These are phyloP conservation scores for Aspergillus ibericus DNA, from an alignment of 2,329 filamentous ascomycete species.

Conservation along the genomic window DNA sequence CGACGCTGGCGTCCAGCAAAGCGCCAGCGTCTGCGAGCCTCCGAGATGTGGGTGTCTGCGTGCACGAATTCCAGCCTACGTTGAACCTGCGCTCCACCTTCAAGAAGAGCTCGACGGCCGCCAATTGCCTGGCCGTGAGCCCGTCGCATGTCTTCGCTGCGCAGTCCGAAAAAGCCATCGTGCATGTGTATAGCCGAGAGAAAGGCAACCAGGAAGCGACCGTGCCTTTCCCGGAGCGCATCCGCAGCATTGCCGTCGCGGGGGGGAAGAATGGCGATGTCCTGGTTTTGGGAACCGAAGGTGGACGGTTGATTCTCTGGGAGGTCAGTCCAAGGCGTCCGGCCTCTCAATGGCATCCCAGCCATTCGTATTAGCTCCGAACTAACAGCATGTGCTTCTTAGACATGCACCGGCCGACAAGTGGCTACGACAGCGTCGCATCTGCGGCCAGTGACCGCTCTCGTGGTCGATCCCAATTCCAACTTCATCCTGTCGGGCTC, in stretches of 20 bases:
- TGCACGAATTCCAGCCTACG: conserved; percentile 77
- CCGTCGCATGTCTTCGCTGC: conserved; percentile 85
- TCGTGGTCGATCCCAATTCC: conserved; percentile 67
- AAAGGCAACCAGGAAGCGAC: conserved; percentile 85
- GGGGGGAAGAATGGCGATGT: conserved; percentile 61
- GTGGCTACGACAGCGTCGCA: conserved; percentile 46
- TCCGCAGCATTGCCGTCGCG: conserved; percentile 73
- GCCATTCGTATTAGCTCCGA: background rate
- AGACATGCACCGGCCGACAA: conserved; percentile 48
- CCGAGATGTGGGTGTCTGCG: conserved; percentile 83
- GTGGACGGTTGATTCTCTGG: conserved; percentile 86
- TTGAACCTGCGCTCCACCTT: conserved; percentile 73
- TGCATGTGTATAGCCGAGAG: conserved; percentile 85
- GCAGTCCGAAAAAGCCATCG: conserved; percentile 84
- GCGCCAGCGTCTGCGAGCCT: conserved; percentile 50
- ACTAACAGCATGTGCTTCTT: conserved; percentile 13
- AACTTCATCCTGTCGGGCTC: conserved; percentile 50
- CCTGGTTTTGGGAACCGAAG: conserved; percentile 76
- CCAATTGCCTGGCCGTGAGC: conserved; percentile 77
- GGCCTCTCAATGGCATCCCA: background rate
- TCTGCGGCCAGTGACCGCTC: conserved; percentile 63
- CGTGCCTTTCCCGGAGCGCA: conserved; percentile 82
- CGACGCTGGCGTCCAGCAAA: conserved; percentile 44
- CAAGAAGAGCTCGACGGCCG: conserved; percentile 86
- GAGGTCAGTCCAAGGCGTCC: conserved; percentile 62